These are phyloP conservation scores for Apiotrichum gracile DNA, from an alignment of 1,284 basidiomycete species.

Conservation along the genomic window DNA sequence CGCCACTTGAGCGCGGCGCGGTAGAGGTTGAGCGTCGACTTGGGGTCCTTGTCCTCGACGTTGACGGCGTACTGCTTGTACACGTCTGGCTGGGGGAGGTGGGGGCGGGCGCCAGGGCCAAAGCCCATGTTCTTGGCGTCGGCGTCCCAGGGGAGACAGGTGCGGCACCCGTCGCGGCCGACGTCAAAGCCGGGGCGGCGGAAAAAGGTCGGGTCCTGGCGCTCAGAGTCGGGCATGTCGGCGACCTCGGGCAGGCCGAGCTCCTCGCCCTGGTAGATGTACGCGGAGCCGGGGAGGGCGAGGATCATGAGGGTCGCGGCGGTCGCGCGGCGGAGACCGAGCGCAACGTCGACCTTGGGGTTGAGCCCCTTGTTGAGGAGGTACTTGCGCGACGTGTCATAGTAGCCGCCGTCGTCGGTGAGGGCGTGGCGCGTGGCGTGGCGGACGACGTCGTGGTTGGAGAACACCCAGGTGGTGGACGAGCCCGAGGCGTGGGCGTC, in stretches of 20 bases:
- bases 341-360: conserved; percentile 17
- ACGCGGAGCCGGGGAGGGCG: conserved; percentile 37
- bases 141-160: conserved; percentile 24
- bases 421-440: conserved; percentile 38
- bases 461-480: conserved; percentile 39
- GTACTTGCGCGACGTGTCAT: conserved; percentile 18
- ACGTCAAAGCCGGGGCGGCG: conserved; percentile 28
- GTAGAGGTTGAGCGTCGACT: conserved; percentile 35
- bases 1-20: conserved; percentile 24
- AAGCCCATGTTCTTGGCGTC: conserved; percentile 28
- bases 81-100: conserved; percentile 32
- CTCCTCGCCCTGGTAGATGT: conserved; percentile 44
- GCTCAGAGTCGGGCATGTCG: conserved; percentile 26
- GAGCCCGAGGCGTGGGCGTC: conserved; percentile 20
- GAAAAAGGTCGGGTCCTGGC: conserved; percentile 41
- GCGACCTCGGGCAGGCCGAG: conserved; percentile 37
- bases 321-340: conserved; percentile 27
- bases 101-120: conserved; percentile 19
- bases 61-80: conserved; percentile 29
- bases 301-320: conserved; percentile 38
- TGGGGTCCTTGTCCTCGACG: conserved; percentile 22
- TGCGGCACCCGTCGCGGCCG: conserved; percentile 41
- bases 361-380: conserved; percentile 17
- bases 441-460: conserved; percentile 39
- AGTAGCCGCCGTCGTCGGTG: conserved; percentile 14